Percentiles rank a stretch among this genome's conserved stretches.
These are phyloP conservation scores for Saccharum hybrid DNA, from an alignment of 202 grass and related monocot genomes.

Conservation along the genomic window DNA sequence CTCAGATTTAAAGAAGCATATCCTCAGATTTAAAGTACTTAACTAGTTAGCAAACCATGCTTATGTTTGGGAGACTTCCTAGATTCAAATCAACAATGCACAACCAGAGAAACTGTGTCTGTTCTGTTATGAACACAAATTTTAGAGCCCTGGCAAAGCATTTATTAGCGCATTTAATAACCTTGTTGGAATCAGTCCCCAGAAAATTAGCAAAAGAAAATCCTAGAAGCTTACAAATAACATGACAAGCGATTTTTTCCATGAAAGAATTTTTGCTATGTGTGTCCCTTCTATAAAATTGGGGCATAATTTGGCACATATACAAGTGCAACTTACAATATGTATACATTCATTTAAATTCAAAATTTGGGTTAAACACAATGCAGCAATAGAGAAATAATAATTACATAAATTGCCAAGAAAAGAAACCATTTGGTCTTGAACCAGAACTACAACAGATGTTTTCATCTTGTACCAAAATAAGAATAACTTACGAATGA, in stretches of 20 bases:
- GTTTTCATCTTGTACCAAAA: slow-evolving; percentile 6
- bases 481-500: slow-evolving; percentile 38
- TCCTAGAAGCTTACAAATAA: background rate
- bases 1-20: slow-evolving; percentile 27
- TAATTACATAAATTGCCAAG: background rate
- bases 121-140: background rate
- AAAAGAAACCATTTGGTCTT: slow-evolving; percentile 17
- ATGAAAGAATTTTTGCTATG: background rate
- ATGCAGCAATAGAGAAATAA: background rate
- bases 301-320: slow-evolving; percentile 6
- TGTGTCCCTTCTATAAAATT: background rate
- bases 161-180: slow-evolving; percentile 32
- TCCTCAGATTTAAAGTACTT: slow-evolving; percentile 5
- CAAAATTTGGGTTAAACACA: background rate
- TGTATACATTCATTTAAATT: slow-evolving; percentile 22
- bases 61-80: slow-evolving; percentile 13
- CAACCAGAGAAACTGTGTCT: background rate
- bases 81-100: background rate
- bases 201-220: background rate
- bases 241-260: background rate
- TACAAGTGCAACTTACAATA: slow-evolving; percentile 8
- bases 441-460: slow-evolving; percentile 2
- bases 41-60: background rate
- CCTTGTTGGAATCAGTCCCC: slow-evolving; percentile 9
- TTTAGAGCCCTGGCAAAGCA: background rate